Evolutionary conservation across 2,329 filamentous ascomycete species (phyloP), one percentile per base, ranked within the genome.

Genomic region (Hawksworthiomyces lignivorus): DNA sequence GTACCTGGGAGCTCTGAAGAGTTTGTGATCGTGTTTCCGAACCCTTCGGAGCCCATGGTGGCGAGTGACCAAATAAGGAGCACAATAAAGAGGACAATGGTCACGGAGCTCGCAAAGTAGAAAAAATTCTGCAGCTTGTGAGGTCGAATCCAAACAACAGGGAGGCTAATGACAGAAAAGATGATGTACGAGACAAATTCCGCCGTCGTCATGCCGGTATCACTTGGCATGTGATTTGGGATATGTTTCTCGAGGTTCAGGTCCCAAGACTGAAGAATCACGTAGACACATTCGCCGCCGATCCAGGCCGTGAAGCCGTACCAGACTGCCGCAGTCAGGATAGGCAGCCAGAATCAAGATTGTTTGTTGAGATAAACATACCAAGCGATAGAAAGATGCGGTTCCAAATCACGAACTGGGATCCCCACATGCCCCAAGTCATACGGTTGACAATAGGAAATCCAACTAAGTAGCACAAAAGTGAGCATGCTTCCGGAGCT

Each of bases 241-340:
- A 71, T 61, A 45, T 63, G 63, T 1, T 57, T 36, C 41, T 69
- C 65, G 26, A 69, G 56, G 7, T 57, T 56, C 10, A 67, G 67
- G 49, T 65, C 64, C 52, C 67, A 65, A 2, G 69, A 65, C 10
- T 65, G 61, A 5, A 72, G 56, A 38, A 66, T 65, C 33, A 70
- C 57, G 38, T 69, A 67, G 41, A 69, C 48, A 36, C 65, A 69
- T 50, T 67, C 57, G 3, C 67, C 67, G 11, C 68, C 68, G 30
- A 69, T 62, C 63, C 65, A 70, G 5, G 65, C 61, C 39, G 68
- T 65, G 43, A 69, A 67, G 14, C 60, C 64, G 39, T 65, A 65
- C 62, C 61, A 29, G 28, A 44, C 33, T n/a, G n/a, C n/a, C n/a
- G n/a, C n/a, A n/a, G n/a, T n/a, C n/a, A n/a, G n/a, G n/a, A n/a